A percentile compares a stretch with the other conserved stretches of the same genome.
These are phyloP conservation scores for Helenozyma baotianmanensis DNA, from an alignment of 805 yeast species.

Conservation along the genomic window DNA sequence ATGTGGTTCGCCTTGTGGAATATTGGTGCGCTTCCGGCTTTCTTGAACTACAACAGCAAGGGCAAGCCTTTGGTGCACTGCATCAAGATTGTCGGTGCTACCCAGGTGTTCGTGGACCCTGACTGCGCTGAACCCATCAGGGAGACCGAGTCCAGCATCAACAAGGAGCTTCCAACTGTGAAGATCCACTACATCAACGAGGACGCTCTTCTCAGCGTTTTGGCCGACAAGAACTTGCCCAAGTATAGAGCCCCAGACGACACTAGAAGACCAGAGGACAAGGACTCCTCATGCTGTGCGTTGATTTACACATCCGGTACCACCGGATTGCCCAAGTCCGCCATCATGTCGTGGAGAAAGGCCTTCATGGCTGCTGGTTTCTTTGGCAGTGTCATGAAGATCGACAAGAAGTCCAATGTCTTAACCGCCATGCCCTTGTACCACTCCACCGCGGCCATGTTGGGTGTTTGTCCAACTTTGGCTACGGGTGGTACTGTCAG, in stretches of 20 bases:
- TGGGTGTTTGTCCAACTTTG: slow-evolving; percentile 71
- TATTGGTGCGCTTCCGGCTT: slow-evolving; percentile 84
- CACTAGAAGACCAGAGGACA: slow-evolving; percentile 54
- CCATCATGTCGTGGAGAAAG: slow-evolving; percentile 89
- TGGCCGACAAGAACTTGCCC: slow-evolving; percentile 38
- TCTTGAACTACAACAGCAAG: slow-evolving; percentile 73
- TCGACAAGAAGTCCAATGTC: slow-evolving; percentile 51
- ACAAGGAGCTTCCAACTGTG: slow-evolving; percentile 32
- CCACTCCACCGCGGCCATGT: slow-evolving; percentile 88
- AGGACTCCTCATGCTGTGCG: slow-evolving; percentile 60
- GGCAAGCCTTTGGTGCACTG: slow-evolving; percentile 79
- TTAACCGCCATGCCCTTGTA: slow-evolving; percentile 94
- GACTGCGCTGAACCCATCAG: slow-evolving; percentile 52
- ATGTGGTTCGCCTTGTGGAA: slow-evolving; percentile 88
- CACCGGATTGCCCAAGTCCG: slow-evolving; percentile 92
- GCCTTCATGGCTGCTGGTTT: slow-evolving; percentile 63
- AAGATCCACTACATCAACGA: slow-evolving; percentile 50
- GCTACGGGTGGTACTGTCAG: slow-evolving; percentile 70
- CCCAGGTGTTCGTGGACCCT: slow-evolving; percentile 70
- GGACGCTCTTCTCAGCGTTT: slow-evolving; percentile 39
- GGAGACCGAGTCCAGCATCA: slow-evolving; percentile 42
- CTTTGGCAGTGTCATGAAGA: slow-evolving; percentile 65
- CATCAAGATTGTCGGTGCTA: slow-evolving; percentile 59
- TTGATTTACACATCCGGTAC: slow-evolving; percentile 92
- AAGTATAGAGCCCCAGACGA: slow-evolving; percentile 51